phyloP scores from a whole-genome alignment of 1,284 basidiomycete species.

The Ustilago cynodontis region DNA sequence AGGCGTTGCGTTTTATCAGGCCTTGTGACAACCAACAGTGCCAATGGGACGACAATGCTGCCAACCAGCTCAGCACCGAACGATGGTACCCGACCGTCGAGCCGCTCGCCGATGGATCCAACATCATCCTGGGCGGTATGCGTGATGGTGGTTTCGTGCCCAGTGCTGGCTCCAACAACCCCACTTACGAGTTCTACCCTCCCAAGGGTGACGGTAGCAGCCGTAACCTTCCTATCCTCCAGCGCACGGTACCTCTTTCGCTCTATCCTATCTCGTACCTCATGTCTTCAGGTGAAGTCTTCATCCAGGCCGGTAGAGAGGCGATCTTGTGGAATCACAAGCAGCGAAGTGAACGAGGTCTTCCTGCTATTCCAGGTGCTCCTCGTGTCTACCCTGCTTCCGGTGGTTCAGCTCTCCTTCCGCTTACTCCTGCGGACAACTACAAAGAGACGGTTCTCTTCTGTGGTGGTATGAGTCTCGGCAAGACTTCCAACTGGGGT shows the following conservation, averaged over 20 bases:
- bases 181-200: conserved; percentile 65
- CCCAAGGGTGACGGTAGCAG: conserved; percentile 41
- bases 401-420: conserved; percentile 59
- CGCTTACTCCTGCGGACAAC: conserved; percentile 52
- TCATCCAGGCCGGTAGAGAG: conserved; percentile 54
- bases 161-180: conserved; percentile 50
- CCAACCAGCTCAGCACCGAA: conserved; percentile 54
- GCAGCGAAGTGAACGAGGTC: conserved; percentile 37
- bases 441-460: conserved; percentile 63
- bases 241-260: conserved; percentile 59
- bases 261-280: conserved; percentile 62
- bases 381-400: conserved; percentile 62
- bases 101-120: conserved; percentile 53
- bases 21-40: conserved; percentile 52
- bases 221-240: conserved; percentile 38
- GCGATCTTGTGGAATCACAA: conserved; percentile 59
- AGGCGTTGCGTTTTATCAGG: conserved; percentile 51
- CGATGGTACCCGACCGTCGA: conserved; percentile 67
- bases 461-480: conserved; percentile 61
- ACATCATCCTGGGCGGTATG: conserved; percentile 62
- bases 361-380: conserved; percentile 54
- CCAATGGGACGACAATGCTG: conserved; percentile 47
- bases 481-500: conserved; percentile 55
- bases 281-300: conserved; percentile 60
- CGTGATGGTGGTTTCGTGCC: conserved; percentile 61